Conservation (phyloP, 2,329 filamentous ascomycete species). For the Pyrenochaeta sp. region DNA sequence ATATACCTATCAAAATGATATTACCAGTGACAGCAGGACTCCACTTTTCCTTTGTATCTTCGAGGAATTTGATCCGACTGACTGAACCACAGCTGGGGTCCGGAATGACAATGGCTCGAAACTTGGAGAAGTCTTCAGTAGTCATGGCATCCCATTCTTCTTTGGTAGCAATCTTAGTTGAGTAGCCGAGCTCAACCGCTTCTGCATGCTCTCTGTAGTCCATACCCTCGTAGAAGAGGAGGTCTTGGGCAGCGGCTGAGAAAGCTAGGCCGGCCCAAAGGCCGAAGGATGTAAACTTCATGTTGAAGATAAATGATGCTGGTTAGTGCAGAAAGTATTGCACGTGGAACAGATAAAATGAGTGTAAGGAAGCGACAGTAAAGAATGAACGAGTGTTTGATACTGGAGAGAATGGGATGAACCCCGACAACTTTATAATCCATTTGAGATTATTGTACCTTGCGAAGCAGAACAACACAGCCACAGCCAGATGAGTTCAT, state of each 20-base stretch:
- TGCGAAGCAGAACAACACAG: background rate
- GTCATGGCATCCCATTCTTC: constrained; percentile 51
- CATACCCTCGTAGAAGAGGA: constrained; percentile 41
- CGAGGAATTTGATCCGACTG: constrained; percentile 48
- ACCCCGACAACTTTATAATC: background rate
- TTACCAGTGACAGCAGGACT: constrained; percentile 24
- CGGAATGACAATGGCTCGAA: constrained; percentile 56
- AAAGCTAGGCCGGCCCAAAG: constrained; percentile 17
- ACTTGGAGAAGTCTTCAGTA: constrained; percentile 55
- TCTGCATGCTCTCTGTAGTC: constrained; percentile 33
- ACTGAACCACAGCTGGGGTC: constrained; percentile 48
- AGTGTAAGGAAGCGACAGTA: background rate
- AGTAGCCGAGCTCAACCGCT: constrained; percentile 29
- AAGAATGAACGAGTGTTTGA: background rate
- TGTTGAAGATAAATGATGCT: constrained; percentile 2
- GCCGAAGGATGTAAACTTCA: constrained; percentile 12
- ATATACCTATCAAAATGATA: constrained; percentile 25
- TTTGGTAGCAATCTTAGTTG: constrained; percentile 47
- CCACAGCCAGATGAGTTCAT: background rate
- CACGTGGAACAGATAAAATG: background rate
- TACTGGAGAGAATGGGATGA: background rate
- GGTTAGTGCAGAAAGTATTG: background rate
- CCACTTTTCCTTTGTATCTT: constrained; percentile 45
- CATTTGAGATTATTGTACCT: background rate
- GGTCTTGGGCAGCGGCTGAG: constrained; percentile 30